Evolutionary conservation across 2,329 filamentous ascomycete species (phyloP).

Genomic region (Fusarium zealandicum): DNA sequence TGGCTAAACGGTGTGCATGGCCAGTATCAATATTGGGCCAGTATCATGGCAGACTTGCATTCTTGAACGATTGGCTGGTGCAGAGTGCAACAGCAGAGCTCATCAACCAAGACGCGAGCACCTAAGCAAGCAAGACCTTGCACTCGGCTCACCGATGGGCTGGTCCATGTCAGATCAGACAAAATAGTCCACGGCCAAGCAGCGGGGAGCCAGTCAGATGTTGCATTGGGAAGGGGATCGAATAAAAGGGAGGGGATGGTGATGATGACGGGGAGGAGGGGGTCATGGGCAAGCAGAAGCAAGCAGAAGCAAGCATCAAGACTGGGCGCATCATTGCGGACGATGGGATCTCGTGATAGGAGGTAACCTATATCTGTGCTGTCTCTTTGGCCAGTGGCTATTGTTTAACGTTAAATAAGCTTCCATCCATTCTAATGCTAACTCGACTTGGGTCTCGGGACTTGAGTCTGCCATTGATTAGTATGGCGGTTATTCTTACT

Average conservation of each 20-base stretch:
- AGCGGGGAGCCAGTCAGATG: conserved; percentile 10
- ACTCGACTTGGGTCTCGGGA: not conserved
- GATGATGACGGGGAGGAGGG: conserved; percentile 17
- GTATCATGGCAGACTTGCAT: not conserved
- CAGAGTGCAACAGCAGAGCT: conserved; percentile 2
- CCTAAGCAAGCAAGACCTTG: conserved; percentile 34
- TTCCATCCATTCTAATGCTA: conserved; percentile 7
- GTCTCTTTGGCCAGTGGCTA: too few species aligned
- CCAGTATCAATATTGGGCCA: not conserved
- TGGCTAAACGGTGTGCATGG: conserved; percentile 1
- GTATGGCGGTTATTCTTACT: conserved; percentile 1
- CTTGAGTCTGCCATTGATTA: not conserved
- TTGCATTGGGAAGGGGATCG: conserved; percentile 15
- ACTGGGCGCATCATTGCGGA: not conserved
- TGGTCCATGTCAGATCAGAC: conserved; percentile 38
- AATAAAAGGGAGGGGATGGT: conserved; percentile 3
- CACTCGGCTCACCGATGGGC: conserved; percentile 28
- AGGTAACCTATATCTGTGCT: too few species aligned
- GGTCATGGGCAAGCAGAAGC: conserved; percentile 8
- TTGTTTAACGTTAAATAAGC: not conserved
- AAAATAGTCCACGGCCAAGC: conserved; percentile 17
- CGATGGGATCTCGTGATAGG: too few species aligned
- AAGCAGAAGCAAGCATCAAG: conserved; percentile 6
- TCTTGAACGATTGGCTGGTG: conserved; percentile 10
- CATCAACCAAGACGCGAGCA: conserved; percentile 12